phyloP scores from a whole-genome alignment of 2,329 filamentous ascomycete species.

The Pseudogymnoascus sp. region DNA sequence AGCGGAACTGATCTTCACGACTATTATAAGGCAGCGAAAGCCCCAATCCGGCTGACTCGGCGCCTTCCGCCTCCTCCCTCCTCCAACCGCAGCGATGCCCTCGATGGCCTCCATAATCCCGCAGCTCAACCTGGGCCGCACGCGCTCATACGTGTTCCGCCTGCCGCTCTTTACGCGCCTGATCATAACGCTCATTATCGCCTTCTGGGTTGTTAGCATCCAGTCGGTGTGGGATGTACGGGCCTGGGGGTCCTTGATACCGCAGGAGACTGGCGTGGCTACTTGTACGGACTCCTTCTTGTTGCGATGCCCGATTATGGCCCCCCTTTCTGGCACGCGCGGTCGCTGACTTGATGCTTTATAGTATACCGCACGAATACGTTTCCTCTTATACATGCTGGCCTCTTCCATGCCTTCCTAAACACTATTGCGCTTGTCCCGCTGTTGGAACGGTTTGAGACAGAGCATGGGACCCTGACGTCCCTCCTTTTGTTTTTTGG shows the following conservation, averaged over 20 bases:
- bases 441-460: conserved; percentile 88
- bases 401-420: conserved; percentile 70
- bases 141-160: conserved; percentile 73
- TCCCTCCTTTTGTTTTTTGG: conserved; percentile 84
- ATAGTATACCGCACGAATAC: conserved; percentile 91
- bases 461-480: conserved; percentile 82
- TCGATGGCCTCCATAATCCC: conserved; percentile 26
- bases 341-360: conserved; percentile 12
- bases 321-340: background rate
- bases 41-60: conserved; percentile 1
- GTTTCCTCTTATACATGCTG: conserved; percentile 78
- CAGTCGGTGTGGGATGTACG: conserved; percentile 64
- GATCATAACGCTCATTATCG: conserved; percentile 57
- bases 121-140: conserved; percentile 61
- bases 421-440: conserved; percentile 76
- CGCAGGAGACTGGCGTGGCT: conserved; percentile 62
- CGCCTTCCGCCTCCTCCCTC: background rate
- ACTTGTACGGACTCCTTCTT: conserved; percentile 51
- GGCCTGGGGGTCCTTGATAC: conserved; percentile 72
- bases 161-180: conserved; percentile 81
- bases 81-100: conserved; percentile 4
- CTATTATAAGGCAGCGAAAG: conserved; percentile 2
- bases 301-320: conserved; percentile 5
- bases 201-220: conserved; percentile 61
- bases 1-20: background rate